Percentiles rank a stretch among this genome's conserved stretches.
These are phyloP conservation scores for Geotrichum carabidarum DNA, from an alignment of 1,139 yeast species.

Conservation along the genomic window DNA sequence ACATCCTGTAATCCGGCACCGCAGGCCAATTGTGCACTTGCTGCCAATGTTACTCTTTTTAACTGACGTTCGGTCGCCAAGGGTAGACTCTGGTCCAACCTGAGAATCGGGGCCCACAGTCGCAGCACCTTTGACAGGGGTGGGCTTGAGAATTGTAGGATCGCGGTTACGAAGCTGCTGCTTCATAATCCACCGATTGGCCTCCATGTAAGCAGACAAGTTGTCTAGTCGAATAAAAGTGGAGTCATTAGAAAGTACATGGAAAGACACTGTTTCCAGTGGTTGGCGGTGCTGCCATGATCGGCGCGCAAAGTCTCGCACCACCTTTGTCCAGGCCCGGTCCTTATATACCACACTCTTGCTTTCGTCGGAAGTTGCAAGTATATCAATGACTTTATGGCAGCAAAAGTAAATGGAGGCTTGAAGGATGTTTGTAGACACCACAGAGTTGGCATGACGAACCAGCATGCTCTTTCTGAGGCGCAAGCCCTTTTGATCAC, in stretches of 20 bases:
- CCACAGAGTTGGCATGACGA: slow-evolving; percentile 73
- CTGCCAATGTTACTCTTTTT: slow-evolving; percentile 77
- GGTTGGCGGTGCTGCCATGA: slow-evolving; percentile 74
- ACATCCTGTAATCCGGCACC: slow-evolving; percentile 85
- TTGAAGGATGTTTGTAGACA: slow-evolving; percentile 70
- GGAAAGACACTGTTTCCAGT: slow-evolving; percentile 60
- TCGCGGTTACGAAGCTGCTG: slow-evolving; percentile 32
- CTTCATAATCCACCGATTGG: slow-evolving; percentile 75
- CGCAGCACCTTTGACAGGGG: slow-evolving; percentile 56
- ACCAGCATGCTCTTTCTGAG: slow-evolving; percentile 84
- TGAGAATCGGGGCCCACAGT: slow-evolving; percentile 84
- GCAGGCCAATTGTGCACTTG: slow-evolving; percentile 73
- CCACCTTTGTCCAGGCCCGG: slow-evolving; percentile 60
- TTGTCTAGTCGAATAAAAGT: slow-evolving; percentile 73
- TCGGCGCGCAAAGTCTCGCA: slow-evolving; percentile 82
- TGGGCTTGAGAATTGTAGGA: slow-evolving; percentile 36
- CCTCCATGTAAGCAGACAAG: slow-evolving; percentile 79
- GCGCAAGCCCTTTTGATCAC: slow-evolving; percentile 61
- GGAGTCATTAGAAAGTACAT: slow-evolving; percentile 44
- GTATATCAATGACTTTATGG: slow-evolving; percentile 45
- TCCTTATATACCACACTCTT: slow-evolving; percentile 28
- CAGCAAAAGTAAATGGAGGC: slow-evolving; percentile 80
- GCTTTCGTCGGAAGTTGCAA: slow-evolving; percentile 28
- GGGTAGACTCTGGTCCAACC: slow-evolving; percentile 48
- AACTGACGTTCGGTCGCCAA: slow-evolving; percentile 78